phyloP scores from a whole-genome alignment of 352 stramenopile species.

The Phytopythium aichiense region DNA sequence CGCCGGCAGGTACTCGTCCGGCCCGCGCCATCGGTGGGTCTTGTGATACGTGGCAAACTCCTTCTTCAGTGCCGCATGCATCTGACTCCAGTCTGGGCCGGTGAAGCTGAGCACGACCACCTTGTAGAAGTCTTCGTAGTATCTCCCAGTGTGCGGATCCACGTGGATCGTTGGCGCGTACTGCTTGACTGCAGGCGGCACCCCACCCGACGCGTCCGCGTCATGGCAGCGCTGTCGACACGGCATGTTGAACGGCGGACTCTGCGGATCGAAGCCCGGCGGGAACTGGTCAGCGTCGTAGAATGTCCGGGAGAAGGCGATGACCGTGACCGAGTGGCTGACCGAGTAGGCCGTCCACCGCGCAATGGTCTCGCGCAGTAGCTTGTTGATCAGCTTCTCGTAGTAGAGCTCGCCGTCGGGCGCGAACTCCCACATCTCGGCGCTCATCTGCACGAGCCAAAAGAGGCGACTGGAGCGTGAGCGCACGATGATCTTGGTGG shows the following conservation, averaged over 20 bases:
- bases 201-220: neutral
- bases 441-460: conserved; percentile 97
- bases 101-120: conserved; percentile 86
- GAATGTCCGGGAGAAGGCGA: conserved; percentile 89
- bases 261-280: conserved; percentile 38
- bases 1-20: conserved; percentile 41
- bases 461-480: conserved; percentile 95
- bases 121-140: conserved; percentile 85
- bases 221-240: conserved; percentile 30
- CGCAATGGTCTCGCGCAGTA: conserved; percentile 69
- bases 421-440: conserved; percentile 93
- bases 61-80: conserved; percentile 91
- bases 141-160: conserved; percentile 39
- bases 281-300: conserved; percentile 79
- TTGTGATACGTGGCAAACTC: conserved; percentile 93
- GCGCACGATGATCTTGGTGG: conserved; percentile 96
- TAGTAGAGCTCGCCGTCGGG: conserved; percentile 88
- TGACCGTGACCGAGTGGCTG: conserved; percentile 89
- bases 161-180: conserved; percentile 65
- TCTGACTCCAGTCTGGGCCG: conserved; percentile 86
- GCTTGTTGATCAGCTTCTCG: conserved; percentile 83
- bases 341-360: conserved; percentile 87
- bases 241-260: conserved; percentile 39
- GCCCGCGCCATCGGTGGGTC: conserved; percentile 55
- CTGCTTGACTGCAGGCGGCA: neutral